Conservation (phyloP, 2,329 filamentous ascomycete species). For the Monilinia fructigena region DNA sequence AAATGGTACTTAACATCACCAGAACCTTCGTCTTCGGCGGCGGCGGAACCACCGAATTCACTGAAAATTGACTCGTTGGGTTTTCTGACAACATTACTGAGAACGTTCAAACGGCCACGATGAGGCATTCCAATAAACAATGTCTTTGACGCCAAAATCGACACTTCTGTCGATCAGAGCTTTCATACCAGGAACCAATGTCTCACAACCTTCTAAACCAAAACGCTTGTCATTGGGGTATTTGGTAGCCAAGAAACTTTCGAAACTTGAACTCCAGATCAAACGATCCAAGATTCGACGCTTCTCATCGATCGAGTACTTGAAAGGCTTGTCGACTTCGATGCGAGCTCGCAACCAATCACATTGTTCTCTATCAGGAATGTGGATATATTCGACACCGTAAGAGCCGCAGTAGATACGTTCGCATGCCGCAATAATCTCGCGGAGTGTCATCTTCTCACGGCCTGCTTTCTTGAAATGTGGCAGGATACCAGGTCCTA, state of each 20-base stretch:
- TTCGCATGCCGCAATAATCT: conserved; percentile 92
- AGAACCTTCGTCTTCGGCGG: conserved; percentile 90
- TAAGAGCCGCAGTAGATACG: conserved; percentile 97
- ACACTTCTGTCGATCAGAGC: conserved; percentile 97
- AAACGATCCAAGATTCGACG: conserved; percentile 93
- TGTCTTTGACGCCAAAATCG: conserved; percentile 97
- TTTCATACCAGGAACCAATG: conserved; percentile 98
- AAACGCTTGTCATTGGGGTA: conserved; percentile 99
- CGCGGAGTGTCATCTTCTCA: conserved; percentile 94
- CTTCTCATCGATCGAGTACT: conserved; percentile 98
- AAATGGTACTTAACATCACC: conserved; percentile 99
- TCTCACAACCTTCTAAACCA: conserved; percentile 95
- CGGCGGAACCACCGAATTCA: conserved; percentile 87
- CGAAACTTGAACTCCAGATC: conserved; percentile 98
- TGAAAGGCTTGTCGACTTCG: conserved; percentile 91
- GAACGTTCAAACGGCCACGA: conserved; percentile 94
- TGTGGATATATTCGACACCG: conserved; percentile 98
- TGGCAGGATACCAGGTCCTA: conserved; percentile 92
- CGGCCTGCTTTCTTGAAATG: conserved; percentile 85
- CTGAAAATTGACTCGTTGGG: conserved; percentile 99
- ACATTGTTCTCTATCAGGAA: conserved; percentile 94
- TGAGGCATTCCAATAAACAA: conserved; percentile 99
- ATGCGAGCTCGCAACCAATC: conserved; percentile 96
- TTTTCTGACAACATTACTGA: conserved; percentile 98
- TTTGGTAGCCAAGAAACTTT: conserved; percentile 91